These are phyloP conservation scores for Talaromyces albobiverticillius DNA, from an alignment of 2,329 filamentous ascomycete species.

Conservation along the genomic window DNA sequence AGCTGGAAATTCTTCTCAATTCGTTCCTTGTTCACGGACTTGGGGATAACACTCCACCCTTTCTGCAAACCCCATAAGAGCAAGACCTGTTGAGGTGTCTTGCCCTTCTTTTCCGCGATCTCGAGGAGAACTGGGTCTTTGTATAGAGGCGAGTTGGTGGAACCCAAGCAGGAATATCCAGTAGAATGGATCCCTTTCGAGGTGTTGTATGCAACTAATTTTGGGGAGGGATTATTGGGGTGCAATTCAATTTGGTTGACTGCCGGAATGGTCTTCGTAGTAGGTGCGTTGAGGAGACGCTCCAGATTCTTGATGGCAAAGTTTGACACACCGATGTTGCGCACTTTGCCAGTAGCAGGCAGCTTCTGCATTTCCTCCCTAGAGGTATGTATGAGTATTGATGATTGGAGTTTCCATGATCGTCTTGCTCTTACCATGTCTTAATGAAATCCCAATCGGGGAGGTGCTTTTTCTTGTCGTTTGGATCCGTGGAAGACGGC, in stretches of 20 bases:
- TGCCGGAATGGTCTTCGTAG: slow-evolving; percentile 51
- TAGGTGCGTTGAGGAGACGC: slow-evolving; percentile 67
- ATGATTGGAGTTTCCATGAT: not conserved
- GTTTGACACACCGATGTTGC: slow-evolving; percentile 83
- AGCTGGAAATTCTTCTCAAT: slow-evolving; percentile 76
- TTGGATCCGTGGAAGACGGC: slow-evolving; percentile 55
- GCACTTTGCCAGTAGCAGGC: slow-evolving; percentile 58
- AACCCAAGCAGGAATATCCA: slow-evolving; percentile 56
- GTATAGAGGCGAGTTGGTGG: slow-evolving; percentile 54
- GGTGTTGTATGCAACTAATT: slow-evolving; percentile 51
- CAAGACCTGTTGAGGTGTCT: slow-evolving; percentile 54
- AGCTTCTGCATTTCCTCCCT: slow-evolving; percentile 49
- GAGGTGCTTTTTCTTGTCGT: slow-evolving; percentile 58
- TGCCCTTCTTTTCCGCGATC: slow-evolving; percentile 55
- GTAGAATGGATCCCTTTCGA: slow-evolving; percentile 55
- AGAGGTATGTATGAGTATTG: slow-evolving; percentile 37
- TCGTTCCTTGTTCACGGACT: slow-evolving; percentile 70
- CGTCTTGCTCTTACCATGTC: slow-evolving; percentile 55
- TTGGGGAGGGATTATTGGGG: slow-evolving; percentile 68
- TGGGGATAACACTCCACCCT: slow-evolving; percentile 81
- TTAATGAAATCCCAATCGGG: slow-evolving; percentile 79
- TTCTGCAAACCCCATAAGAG: slow-evolving; percentile 75
- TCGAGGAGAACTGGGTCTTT: slow-evolving; percentile 52
- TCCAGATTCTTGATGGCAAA: slow-evolving; percentile 79
- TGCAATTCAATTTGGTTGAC: slow-evolving; percentile 56